Evolutionary conservation across 768 basidiomycete genomes (phyloP).

Genomic region (Naganishia antarctica): DNA sequence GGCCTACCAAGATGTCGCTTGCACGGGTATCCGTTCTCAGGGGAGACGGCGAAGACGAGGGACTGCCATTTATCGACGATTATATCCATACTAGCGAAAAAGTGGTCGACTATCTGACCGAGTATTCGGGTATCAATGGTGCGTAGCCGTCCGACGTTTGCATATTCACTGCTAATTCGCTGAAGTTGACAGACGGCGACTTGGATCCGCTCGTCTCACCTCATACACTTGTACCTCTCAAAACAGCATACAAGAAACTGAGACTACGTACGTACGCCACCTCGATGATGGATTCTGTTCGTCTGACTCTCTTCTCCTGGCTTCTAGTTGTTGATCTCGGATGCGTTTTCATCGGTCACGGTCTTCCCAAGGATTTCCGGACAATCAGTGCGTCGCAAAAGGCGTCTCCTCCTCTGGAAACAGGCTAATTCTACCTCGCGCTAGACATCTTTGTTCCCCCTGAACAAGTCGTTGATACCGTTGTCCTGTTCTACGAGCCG

Average conservation of each 20-base stretch:
- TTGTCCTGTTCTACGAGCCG: conserved; percentile 86
- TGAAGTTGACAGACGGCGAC: conserved; percentile 68
- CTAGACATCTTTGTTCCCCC: conserved; percentile 93
- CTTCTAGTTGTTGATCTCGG: conserved; percentile 67
- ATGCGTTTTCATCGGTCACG: conserved; percentile 95
- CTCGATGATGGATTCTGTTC: background rate
- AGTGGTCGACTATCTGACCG: conserved; percentile 93
- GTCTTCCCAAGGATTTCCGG: conserved; percentile 92
- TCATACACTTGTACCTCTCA: conserved; percentile 87
- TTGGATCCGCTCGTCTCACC: conserved; percentile 76
- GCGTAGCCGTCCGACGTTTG: conserved; percentile 43
- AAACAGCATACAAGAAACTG: conserved; percentile 97
- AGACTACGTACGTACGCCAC: conserved; percentile 55
- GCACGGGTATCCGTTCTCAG: conserved; percentile 92
- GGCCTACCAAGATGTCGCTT: conserved; percentile 83
- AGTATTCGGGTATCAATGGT: conserved; percentile 95
- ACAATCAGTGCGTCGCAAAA: conserved; percentile 77
- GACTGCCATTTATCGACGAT: conserved; percentile 92
- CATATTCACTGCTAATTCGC: background rate
- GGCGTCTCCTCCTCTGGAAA: background rate
- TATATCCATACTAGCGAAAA: conserved; percentile 94
- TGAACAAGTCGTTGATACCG: conserved; percentile 92
- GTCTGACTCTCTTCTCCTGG: background rate
- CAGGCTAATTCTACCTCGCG: background rate
- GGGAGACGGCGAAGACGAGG: conserved; percentile 72